Evolutionary conservation across 176 grass and related monocot genomes (phyloP).

Genomic region (Ananas comosus): DNA sequence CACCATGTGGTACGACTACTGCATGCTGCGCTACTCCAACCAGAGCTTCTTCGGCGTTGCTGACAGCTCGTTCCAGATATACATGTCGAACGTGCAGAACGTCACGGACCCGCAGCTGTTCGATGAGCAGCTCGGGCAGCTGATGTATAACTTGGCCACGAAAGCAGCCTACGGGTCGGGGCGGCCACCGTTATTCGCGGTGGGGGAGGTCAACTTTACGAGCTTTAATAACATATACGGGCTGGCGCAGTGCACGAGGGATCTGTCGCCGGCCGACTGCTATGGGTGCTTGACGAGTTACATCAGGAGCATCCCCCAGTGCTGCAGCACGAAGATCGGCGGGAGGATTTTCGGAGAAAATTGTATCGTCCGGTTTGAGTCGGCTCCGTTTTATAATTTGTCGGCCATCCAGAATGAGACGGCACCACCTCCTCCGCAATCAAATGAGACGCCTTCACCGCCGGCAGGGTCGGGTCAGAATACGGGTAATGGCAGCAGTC

Average conservation of each 20-base stretch:
- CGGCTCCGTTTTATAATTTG: slow-evolving; percentile 2
- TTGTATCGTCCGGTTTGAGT: slow-evolving; percentile 1
- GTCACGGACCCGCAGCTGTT: not conserved
- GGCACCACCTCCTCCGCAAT: not conserved
- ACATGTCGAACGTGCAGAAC: not conserved
- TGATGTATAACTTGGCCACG: not conserved
- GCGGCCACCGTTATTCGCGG: not conserved
- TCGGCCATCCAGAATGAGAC: too few relatives aligned
- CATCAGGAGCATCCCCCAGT: not conserved
- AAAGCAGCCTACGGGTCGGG: not conserved
- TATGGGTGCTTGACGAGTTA: not conserved
- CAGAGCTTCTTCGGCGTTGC: not conserved
- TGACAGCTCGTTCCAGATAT: not conserved
- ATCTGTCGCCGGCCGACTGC: slow-evolving; percentile 3
- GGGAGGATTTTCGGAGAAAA: not conserved
- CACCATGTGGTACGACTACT: slow-evolving; percentile 12
- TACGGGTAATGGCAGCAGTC: too few relatives aligned
- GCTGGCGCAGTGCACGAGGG: slow-evolving; percentile 16
- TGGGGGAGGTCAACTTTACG: not conserved
- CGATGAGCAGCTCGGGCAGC: not conserved
- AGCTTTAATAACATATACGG: slow-evolving; percentile 1
- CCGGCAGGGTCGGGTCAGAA: not conserved
- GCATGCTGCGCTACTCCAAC: slow-evolving; percentile 20
- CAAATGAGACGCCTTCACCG: not conserved
- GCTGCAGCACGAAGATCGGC: not conserved